These are phyloP conservation scores for Cucurbita maxima DNA, from an alignment of 306 rosid species.

Conservation along the genomic window DNA sequence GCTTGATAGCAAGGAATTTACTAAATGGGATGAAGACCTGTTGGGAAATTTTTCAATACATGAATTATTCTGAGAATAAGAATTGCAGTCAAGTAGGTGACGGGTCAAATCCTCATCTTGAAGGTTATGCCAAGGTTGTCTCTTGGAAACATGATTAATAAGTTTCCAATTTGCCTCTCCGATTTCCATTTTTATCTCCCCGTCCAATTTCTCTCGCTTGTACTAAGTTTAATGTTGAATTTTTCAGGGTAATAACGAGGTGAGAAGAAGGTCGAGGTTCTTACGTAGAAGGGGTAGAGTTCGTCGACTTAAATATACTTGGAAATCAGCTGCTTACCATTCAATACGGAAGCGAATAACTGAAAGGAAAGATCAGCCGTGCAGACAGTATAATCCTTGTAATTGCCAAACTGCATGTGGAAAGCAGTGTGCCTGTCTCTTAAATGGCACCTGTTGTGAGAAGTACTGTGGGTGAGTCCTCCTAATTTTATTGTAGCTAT, in stretches of 20 bases:
- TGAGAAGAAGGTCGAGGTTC: constrained; percentile 84
- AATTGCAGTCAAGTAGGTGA: constrained; percentile 64
- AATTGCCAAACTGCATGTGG: constrained; percentile 90
- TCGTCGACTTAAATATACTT: constrained; percentile 92
- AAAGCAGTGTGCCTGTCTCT: constrained; percentile 92
- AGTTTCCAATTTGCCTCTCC: constrained; percentile 7
- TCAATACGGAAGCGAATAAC: constrained; percentile 91
- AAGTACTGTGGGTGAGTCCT: constrained; percentile 90
- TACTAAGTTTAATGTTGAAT: constrained; percentile 15
- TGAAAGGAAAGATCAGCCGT: constrained; percentile 93
- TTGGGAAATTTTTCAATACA: constrained; percentile 84
- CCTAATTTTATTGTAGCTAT: background rate
- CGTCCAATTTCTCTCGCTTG: background rate
- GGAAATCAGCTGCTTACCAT: constrained; percentile 98
- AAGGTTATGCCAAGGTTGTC: constrained; percentile 81
- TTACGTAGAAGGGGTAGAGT: constrained; percentile 93
- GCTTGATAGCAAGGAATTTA: constrained; percentile 87
- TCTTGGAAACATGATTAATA: constrained; percentile 15
- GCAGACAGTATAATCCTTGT: constrained; percentile 97
- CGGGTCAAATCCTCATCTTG: constrained; percentile 62
- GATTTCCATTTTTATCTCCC: constrained; percentile 7
- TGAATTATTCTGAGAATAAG: constrained; percentile 72
- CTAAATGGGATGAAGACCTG: constrained; percentile 81
- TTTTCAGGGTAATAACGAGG: constrained; percentile 76
- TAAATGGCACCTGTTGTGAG: constrained; percentile 93